A percentile compares a stretch with the other conserved stretches of the same genome.
Evolutionary conservation across 73 alveolate species (phyloP).

Genomic region (Blepharisma japonicum): DNA sequence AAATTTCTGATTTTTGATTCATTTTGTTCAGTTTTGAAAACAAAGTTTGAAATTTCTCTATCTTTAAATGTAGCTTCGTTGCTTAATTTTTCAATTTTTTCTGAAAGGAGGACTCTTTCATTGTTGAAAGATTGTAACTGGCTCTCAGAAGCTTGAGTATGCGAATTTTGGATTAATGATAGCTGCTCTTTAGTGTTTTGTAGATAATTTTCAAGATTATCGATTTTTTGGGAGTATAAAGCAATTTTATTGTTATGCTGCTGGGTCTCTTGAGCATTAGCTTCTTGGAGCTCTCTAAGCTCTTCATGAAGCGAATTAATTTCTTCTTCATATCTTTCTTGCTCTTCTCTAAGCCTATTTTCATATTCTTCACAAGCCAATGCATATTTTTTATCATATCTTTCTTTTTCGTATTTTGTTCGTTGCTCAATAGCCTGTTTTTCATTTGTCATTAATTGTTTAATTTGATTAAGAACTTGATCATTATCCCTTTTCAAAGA

Average conservation of each 20-base stretch:
- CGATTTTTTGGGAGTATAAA: slow-evolving; percentile 21
- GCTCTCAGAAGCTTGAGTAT: slow-evolving; percentile 2
- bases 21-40: slow-evolving; percentile 59
- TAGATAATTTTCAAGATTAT: slow-evolving; percentile 22
- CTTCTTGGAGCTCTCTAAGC: not conserved
- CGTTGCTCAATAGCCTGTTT: slow-evolving; percentile 70
- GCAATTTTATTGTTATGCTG: not conserved
- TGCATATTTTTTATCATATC: slow-evolving; percentile 29
- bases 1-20: slow-evolving; percentile 69
- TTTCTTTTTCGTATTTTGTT: slow-evolving; percentile 61
- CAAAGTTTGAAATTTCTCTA: slow-evolving; percentile 63
- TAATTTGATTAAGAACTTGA: slow-evolving; percentile 61
- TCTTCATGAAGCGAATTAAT: slow-evolving; percentile 17
- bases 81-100: slow-evolving; percentile 60
- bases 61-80: slow-evolving; percentile 54
- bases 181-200: slow-evolving; percentile 9
- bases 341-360: slow-evolving; percentile 47
- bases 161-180: not conserved
- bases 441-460: slow-evolving; percentile 66
- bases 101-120: slow-evolving; percentile 61
- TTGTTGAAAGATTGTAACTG: slow-evolving; percentile 27
- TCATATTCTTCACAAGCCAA: slow-evolving; percentile 53
- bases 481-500: slow-evolving; percentile 34
- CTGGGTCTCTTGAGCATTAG: not conserved
- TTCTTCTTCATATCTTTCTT: slow-evolving; percentile 43